Conservation (phyloP, 1,139 yeast species). For the Schwanniomyces etchellsii region DNA sequence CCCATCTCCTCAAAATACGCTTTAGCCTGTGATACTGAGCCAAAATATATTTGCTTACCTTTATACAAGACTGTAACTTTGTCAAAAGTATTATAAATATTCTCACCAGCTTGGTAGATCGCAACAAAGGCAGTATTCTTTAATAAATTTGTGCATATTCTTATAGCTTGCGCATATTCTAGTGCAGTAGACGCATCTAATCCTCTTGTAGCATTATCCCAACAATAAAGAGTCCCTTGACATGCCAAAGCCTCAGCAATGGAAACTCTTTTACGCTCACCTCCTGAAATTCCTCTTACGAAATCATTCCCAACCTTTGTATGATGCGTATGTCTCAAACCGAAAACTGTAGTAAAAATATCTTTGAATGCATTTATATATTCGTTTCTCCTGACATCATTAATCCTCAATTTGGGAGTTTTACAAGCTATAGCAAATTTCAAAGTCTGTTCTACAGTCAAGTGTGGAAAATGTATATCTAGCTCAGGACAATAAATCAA, state of each 20-base stretch:
- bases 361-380: slow-evolving; percentile 45
- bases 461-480: slow-evolving; percentile 59
- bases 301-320: slow-evolving; percentile 59
- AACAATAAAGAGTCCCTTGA: slow-evolving; percentile 54
- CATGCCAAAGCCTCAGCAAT: slow-evolving; percentile 59
- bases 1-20: slow-evolving; percentile 58
- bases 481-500: slow-evolving; percentile 57
- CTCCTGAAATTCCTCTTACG: slow-evolving; percentile 62
- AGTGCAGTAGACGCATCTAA: slow-evolving; percentile 70
- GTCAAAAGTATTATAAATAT: slow-evolving; percentile 57
- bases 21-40: slow-evolving; percentile 49
- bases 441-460: slow-evolving; percentile 59
- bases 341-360: slow-evolving; percentile 49
- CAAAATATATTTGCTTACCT: slow-evolving; percentile 57
- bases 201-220: slow-evolving; percentile 82
- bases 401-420: slow-evolving; percentile 52
- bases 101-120: slow-evolving; percentile 65
- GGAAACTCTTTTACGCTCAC: slow-evolving; percentile 60
- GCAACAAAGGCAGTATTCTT: slow-evolving; percentile 56
- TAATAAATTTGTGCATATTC: slow-evolving; percentile 53
- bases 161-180: slow-evolving; percentile 57
- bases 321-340: slow-evolving; percentile 49
- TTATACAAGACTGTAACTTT: slow-evolving; percentile 56
- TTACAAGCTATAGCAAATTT: slow-evolving; percentile 55
- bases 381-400: slow-evolving; percentile 41